Percentiles rank a stretch among this genome's conserved stretches.
phyloP scores from a whole-genome alignment of 805 yeast species.

The Saturnispora saitoi region DNA sequence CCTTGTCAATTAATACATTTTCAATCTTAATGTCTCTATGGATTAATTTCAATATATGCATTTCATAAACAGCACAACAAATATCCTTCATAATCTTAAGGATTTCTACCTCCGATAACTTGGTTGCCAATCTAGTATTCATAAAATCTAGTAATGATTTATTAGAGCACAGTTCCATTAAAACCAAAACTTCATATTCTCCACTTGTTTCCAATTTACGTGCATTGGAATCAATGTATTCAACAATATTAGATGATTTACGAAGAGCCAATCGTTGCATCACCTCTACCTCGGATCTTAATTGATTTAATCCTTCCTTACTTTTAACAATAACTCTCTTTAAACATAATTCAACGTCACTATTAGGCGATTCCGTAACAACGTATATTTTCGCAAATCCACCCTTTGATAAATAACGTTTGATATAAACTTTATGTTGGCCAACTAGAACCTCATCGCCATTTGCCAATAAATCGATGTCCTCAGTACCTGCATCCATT shows the following conservation, averaged over 20 bases:
- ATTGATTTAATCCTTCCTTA: slow-evolving; percentile 68
- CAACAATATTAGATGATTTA: slow-evolving; percentile 74
- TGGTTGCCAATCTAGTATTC: slow-evolving; percentile 77
- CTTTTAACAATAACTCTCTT: slow-evolving; percentile 95
- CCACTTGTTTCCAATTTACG: slow-evolving; percentile 45
- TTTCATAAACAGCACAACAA: slow-evolving; percentile 66
- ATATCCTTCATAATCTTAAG: slow-evolving; percentile 78
- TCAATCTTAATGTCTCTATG: slow-evolving; percentile 94
- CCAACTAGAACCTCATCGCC: slow-evolving; percentile 41
- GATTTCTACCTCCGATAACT: slow-evolving; percentile 68
- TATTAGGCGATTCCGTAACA: slow-evolving; percentile 56
- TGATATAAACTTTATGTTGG: slow-evolving; percentile 35
- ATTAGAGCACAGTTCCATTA: slow-evolving; percentile 86
- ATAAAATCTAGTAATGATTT: slow-evolving; percentile 79
- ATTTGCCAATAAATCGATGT: slow-evolving; percentile 22
- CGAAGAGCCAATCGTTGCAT: slow-evolving; percentile 68
- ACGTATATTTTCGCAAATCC: slow-evolving; percentile 95
- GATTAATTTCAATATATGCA: slow-evolving; percentile 74
- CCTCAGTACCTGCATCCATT: not conserved
- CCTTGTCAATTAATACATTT: slow-evolving; percentile 73
- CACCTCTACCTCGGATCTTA: slow-evolving; percentile 94
- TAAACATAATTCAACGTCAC: slow-evolving; percentile 57
- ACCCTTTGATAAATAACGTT: slow-evolving; percentile 36
- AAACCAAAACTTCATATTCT: slow-evolving; percentile 72
- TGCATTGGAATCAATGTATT: slow-evolving; percentile 93